Base-by-base conservation (phyloP, 768 basidiomycete species). In the Termitomyces sp. region DNA sequence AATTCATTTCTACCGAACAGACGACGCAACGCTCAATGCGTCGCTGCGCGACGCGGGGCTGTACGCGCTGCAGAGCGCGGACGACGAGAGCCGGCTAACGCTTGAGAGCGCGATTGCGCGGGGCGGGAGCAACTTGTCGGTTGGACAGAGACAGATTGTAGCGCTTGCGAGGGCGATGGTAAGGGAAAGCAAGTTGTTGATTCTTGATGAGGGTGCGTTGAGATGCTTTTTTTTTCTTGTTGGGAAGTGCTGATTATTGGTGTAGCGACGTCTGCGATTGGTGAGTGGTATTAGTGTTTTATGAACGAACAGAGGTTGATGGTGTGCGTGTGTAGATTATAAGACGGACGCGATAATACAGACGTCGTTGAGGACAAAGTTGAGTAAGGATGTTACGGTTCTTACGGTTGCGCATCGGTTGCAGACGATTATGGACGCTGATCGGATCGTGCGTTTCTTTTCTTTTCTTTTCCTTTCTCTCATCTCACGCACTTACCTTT, bases 71-170 rank as follows among this genome's bases (percentile, higher is more conserved):
- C 69, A 77, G 62, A 58, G 56, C 27, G 71, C 70, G 65, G 69
- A 80, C 66, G 55, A 80, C 71, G 65, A 83, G 78, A 53, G 80
- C 69, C 44, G 74, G 71, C 65, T 81, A 17, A 75, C 72, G 7
- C 66, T 84, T 23, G 80, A 83, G 55, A 79, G 70, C 16, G 59
- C 56, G 10, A 70, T 83, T 27, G 62, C 75, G 6, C 71, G 73
- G 1, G 85, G 85, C 9, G 89, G 89, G 5, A 70, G 77, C 21
- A 91, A 91, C 65, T 82, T 91, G 61, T 87, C 86, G 1, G 84
- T 87, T 31, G 90, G 90, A n/a, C 88, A 91, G 64, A 67, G 88
- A 10, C 90, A 92, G 65, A 77, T 87, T 45, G 75, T 87, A 41
- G 84, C 84, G 4, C 75, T 87, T 63, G 84, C 85, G 1, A 71